A percentile compares a stretch with the other conserved stretches of the same genome.
phyloP scores from a whole-genome alignment of 306 rosid genomes.

The Acacia crassicarpa region DNA sequence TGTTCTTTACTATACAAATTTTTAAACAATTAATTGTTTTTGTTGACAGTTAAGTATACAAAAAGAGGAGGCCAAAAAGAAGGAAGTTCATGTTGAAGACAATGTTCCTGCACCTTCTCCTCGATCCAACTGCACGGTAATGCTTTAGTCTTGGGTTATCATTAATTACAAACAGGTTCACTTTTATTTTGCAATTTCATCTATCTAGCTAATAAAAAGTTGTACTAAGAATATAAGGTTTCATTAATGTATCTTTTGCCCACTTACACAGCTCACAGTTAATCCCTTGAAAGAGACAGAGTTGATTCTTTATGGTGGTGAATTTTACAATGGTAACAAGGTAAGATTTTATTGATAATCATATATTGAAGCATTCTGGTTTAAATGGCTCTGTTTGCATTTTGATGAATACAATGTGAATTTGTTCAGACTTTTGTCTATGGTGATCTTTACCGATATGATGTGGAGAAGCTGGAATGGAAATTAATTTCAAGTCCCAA shows the following conservation, averaged over 20 bases:
- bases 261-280: conserved; percentile 58
- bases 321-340: conserved; percentile 95
- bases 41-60: conserved; percentile 65
- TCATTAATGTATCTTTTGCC: neutral
- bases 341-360: conserved; percentile 35
- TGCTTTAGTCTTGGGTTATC: conserved; percentile 1
- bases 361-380: neutral
- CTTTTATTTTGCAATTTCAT: neutral
- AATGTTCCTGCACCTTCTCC: conserved; percentile 96
- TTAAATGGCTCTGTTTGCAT: neutral
- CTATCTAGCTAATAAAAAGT: neutral
- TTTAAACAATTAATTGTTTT: neutral
- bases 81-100: conserved; percentile 86
- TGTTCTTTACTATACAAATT: neutral
- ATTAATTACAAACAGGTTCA: neutral
- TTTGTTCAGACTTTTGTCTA: conserved; percentile 78
- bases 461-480: conserved; percentile 93
- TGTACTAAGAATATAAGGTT: neutral
- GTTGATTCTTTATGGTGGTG: conserved; percentile 87
- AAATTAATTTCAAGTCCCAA: conserved; percentile 87
- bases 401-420: conserved; percentile 17
- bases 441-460: conserved; percentile 83
- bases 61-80: conserved; percentile 96
- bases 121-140: conserved; percentile 87
- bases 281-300: conserved; percentile 97